Evolutionary conservation across 2,329 filamentous ascomycete genomes (phyloP).

Genomic region (Nemania serpens): DNA sequence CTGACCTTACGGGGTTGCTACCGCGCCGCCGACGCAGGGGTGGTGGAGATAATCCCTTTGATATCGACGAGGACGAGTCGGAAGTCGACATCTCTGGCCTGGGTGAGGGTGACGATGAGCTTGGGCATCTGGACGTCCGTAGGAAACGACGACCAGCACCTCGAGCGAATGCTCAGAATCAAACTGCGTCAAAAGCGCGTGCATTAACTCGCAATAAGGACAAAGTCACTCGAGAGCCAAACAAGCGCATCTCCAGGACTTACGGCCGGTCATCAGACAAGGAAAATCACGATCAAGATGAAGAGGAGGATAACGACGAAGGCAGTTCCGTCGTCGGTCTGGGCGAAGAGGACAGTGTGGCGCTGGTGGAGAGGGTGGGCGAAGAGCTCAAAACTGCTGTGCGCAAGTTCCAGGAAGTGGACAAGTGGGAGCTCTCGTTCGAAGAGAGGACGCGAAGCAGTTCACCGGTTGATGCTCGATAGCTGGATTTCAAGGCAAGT

Average conservation of each 20-base stretch:
- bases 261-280: slow-evolving; percentile 62
- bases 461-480: slow-evolving; percentile 58
- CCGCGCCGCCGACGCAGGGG: slow-evolving; percentile 55
- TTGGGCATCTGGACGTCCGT: slow-evolving; percentile 51
- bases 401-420: slow-evolving; percentile 70
- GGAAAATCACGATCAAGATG: slow-evolving; percentile 55
- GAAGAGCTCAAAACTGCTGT: slow-evolving; percentile 63
- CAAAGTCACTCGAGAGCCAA: slow-evolving; percentile 23
- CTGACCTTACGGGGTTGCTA: slow-evolving; percentile 58
- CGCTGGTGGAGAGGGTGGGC: slow-evolving; percentile 47
- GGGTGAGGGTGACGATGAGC: slow-evolving; percentile 60
- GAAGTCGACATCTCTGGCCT: slow-evolving; percentile 55
- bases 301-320: slow-evolving; percentile 43
- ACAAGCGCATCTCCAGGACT: slow-evolving; percentile 45
- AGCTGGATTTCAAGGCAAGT: slow-evolving; percentile 18
- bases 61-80: slow-evolving; percentile 46
- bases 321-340: slow-evolving; percentile 43
- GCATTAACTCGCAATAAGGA: slow-evolving; percentile 23
- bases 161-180: slow-evolving; percentile 36
- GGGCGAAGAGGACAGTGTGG: slow-evolving; percentile 43
- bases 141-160: slow-evolving; percentile 43
- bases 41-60: slow-evolving; percentile 47
- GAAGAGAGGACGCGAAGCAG: slow-evolving; percentile 65
- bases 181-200: slow-evolving; percentile 30
- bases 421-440: slow-evolving; percentile 70